Evolutionary conservation across 805 yeast species (phyloP).

Genomic region (Candida berthetii): DNA sequence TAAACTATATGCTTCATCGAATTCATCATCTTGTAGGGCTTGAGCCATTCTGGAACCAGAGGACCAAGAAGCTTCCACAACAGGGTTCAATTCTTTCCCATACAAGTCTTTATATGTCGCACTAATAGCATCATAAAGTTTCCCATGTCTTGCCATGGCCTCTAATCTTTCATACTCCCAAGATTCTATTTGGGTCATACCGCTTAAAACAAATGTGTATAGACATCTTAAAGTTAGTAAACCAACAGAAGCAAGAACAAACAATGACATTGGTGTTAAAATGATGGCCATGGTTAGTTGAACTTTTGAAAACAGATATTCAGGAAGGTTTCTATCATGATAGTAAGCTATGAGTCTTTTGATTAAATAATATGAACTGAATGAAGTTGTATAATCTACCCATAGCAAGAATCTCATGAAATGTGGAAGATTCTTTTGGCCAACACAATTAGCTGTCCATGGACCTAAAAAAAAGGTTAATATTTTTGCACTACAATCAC

Average conservation of each 20-base stretch:
- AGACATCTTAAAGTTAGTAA: constrained; percentile 59
- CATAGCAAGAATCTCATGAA: constrained; percentile 70
- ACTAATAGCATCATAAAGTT: constrained; percentile 45
- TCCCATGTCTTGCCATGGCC: constrained; percentile 49
- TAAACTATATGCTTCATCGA: constrained; percentile 17
- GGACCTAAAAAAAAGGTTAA: constrained; percentile 33
- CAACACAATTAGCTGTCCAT: constrained; percentile 91
- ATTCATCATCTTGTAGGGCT: constrained; percentile 7
- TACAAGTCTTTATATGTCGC: constrained; percentile 29
- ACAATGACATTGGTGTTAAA: constrained; percentile 44
- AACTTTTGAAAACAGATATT: constrained; percentile 42
- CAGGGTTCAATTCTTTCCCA: constrained; percentile 13
- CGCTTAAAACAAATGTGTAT: constrained; percentile 45
- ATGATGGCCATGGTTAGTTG: constrained; percentile 53
- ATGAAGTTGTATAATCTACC: constrained; percentile 48
- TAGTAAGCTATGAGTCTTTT: constrained; percentile 38
- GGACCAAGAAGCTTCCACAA: constrained; percentile 13
- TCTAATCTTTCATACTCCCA: constrained; percentile 90
- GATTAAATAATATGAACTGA: constrained; percentile 36
- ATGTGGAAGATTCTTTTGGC: constrained; percentile 70
- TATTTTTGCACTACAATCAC: not conserved
- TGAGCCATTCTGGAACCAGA: constrained; percentile 1
- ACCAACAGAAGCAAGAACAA: constrained; percentile 56
- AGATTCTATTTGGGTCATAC: constrained; percentile 83
- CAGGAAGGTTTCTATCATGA: constrained; percentile 44